Conservation (phyloP, 495 filamentous ascomycete species). For the Penicillium angulare region DNA sequence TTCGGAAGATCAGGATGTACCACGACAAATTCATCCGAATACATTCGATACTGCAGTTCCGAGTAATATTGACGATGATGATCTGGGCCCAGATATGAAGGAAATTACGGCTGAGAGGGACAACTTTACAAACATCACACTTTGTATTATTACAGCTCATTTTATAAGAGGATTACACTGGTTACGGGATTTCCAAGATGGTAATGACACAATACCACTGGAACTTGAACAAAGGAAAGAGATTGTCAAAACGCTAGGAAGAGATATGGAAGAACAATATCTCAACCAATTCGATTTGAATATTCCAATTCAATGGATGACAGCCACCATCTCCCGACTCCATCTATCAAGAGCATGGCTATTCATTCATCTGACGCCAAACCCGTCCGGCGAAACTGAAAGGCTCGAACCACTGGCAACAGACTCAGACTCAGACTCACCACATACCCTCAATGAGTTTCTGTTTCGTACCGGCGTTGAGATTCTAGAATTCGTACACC, state of each 20-base stretch:
- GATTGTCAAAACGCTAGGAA: constrained; percentile 4
- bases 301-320: constrained; percentile 66
- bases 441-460: not conserved
- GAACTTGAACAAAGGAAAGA: constrained; percentile 1
- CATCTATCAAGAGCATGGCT: constrained; percentile 66
- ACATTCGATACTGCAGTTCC: constrained; percentile 65
- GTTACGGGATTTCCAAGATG: not conserved
- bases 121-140: constrained; percentile 71
- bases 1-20: constrained; percentile 73
- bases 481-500: constrained; percentile 2
- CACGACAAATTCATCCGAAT: constrained; percentile 60
- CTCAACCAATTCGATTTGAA: constrained; percentile 54
- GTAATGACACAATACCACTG: not conserved
- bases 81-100: constrained; percentile 57
- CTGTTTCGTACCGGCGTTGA: constrained; percentile 5
- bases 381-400: no score
- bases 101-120: constrained; percentile 48
- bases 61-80: constrained; percentile 66
- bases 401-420: no score
- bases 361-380: constrained; percentile 45
- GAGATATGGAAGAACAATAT: constrained; percentile 59
- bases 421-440: no score
- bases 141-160: constrained; percentile 61
- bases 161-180: constrained; percentile 38
- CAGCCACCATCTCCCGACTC: constrained; percentile 61